phyloP scores from a whole-genome alignment of 768 basidiomycete genomes.

The Boletus bicolor region DNA sequence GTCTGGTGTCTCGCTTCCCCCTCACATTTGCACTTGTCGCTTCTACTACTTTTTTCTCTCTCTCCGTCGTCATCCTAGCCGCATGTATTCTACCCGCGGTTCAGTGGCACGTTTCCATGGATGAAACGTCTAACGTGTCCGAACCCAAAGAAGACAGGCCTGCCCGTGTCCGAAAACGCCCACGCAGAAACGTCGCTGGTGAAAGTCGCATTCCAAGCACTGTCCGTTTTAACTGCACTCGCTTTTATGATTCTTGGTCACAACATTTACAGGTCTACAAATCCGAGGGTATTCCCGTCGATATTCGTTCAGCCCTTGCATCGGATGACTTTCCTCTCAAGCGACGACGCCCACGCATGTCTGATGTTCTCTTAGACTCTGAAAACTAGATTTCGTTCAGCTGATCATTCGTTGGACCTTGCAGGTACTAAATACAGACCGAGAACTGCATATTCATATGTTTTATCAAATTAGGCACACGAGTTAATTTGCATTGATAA shows the following conservation, averaged over 20 bases:
- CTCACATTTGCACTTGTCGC: constrained; percentile 49
- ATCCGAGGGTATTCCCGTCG: constrained; percentile 27
- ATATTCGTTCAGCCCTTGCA: constrained; percentile 30
- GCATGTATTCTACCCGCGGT: constrained; percentile 51
- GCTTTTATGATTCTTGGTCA: constrained; percentile 7
- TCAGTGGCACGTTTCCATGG: constrained; percentile 22
- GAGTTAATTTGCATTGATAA: constrained; percentile 23
- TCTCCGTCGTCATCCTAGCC: constrained; percentile 45
- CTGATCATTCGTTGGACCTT: constrained; percentile 6
- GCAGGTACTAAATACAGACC: constrained; percentile 11
- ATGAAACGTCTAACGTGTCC: constrained; percentile 8
- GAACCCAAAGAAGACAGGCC: constrained; percentile 22
- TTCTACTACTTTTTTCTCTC: constrained; percentile 43
- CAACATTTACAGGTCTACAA: constrained; percentile 22
- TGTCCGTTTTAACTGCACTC: constrained; percentile 17
- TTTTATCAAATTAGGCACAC: constrained; percentile 23
- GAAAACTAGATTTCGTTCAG: constrained; percentile 22
- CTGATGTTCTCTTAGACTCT: constrained; percentile 30
- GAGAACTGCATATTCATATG: constrained; percentile 18
- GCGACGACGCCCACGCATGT: constrained; percentile 44
- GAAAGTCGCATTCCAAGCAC: constrained; percentile 22
- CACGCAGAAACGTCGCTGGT: constrained; percentile 20
- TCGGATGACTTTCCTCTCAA: constrained; percentile 36
- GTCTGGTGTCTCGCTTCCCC: constrained; percentile 69
- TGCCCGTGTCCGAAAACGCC: constrained; percentile 27